phyloP scores from a whole-genome alignment of 2,329 filamentous ascomycete species.

The Decorospora gaudefroyi region DNA sequence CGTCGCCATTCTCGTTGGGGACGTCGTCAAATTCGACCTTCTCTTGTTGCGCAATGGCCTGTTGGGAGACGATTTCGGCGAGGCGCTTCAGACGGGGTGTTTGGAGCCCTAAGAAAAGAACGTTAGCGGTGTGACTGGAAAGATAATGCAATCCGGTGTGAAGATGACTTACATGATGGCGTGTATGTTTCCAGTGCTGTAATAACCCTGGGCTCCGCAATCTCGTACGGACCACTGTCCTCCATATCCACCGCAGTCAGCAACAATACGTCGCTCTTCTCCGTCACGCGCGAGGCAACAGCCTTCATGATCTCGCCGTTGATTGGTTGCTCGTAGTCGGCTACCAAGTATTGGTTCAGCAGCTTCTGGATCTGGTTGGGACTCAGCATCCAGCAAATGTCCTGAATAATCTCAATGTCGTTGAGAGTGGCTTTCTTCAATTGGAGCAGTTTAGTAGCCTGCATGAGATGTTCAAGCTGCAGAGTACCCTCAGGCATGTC shows the following conservation, averaged over 20 bases:
- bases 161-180: conserved; percentile 76
- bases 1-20: conserved; percentile 24
- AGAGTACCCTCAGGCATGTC: conserved; percentile 98
- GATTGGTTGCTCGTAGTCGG: conserved; percentile 98
- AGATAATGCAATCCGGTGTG: too few species aligned
- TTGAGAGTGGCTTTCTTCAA: conserved; percentile 99
- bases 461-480: conserved; percentile 98
- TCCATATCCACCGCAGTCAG: conserved; percentile 98
- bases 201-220: conserved; percentile 93
- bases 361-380: conserved; percentile 99
- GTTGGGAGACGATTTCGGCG: conserved; percentile 96
- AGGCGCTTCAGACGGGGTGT: conserved; percentile 91
- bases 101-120: conserved; percentile 74
- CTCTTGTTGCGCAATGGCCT: conserved; percentile 94
- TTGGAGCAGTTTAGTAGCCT: conserved; percentile 97
- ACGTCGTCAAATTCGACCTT: conserved; percentile 64
- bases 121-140: too few species aligned
- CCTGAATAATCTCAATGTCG: conserved; percentile 99
- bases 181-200: conserved; percentile 98
- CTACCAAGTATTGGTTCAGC: conserved; percentile 96
- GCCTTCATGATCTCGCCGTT: conserved; percentile 99
- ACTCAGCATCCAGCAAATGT: conserved; percentile 99
- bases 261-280: conserved; percentile 96
- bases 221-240: conserved; percentile 97
- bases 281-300: conserved; percentile 92